Conservation (phyloP, 2,329 filamentous ascomycete species). For the Arthrobotrys sinensis region DNA sequence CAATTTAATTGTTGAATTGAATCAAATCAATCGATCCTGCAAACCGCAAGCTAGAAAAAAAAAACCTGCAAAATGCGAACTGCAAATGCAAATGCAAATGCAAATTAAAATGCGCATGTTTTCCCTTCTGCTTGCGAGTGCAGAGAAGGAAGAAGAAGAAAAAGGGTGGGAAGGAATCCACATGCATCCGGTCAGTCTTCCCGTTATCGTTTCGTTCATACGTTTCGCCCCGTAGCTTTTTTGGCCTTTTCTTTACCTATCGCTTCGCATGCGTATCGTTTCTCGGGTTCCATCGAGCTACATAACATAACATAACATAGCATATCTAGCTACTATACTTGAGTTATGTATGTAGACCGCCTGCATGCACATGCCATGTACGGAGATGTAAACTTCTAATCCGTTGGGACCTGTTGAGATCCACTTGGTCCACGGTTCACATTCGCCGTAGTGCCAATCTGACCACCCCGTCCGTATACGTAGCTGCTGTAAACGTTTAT, state of each 20-base stretch:
- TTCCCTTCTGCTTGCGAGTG: no score
- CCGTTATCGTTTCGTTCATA: neutral
- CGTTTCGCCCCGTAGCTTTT: neutral
- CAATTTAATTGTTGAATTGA: neutral
- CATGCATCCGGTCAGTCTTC: neutral
- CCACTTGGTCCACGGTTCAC: neutral
- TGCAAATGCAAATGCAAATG: no score
- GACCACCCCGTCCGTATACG: no score
- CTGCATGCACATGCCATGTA: neutral
- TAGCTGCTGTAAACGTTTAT: neutral
- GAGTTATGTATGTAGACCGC: neutral
- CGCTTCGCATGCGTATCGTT: slow-evolving; percentile 30
- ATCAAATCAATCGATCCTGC: neutral
- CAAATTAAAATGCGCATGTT: no score
- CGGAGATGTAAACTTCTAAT: neutral
- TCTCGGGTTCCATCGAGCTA: slow-evolving; percentile 17
- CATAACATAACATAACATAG: neutral
- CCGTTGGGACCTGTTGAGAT: slow-evolving; percentile 5
- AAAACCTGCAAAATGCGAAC: no score
- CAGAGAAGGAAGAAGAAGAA: no score
- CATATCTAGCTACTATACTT: neutral
- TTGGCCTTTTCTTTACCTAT: neutral
- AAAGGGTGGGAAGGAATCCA: no score
- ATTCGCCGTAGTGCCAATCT: neutral
- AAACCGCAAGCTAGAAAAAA: no score